phyloP scores from a whole-genome alignment of 2,329 filamentous ascomycete genomes.

The Colletotrichum liriopes region DNA sequence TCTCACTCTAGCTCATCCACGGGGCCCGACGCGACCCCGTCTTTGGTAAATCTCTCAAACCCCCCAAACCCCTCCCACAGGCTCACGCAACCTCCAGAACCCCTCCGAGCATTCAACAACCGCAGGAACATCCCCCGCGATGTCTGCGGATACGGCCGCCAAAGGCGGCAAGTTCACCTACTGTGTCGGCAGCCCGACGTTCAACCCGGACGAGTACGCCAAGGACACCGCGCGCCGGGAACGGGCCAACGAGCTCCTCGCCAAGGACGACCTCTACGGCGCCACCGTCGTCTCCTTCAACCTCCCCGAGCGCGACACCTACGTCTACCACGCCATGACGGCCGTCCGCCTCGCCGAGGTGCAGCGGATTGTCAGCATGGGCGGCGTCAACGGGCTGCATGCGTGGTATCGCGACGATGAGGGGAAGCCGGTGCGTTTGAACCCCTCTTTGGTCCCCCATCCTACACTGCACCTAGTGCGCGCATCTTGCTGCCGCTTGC shows the following conservation, averaged over 20 bases:
- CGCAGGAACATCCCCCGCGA: neutral
- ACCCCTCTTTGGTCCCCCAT: neutral
- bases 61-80: neutral
- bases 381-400: constrained; percentile 63
- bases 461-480: too few relatives aligned
- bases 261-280: constrained; percentile 58
- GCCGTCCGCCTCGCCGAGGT: constrained; percentile 65
- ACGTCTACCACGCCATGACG: constrained; percentile 67
- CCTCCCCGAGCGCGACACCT: constrained; percentile 61
- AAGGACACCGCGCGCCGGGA: constrained; percentile 57
- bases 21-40: neutral
- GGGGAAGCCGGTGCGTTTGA: constrained; percentile 50
- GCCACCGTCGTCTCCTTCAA: constrained; percentile 62
- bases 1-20: neutral
- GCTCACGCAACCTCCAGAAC: neutral
- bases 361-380: constrained; percentile 62
- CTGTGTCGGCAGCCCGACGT: constrained; percentile 62
- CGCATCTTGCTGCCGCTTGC: neutral
- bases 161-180: constrained; percentile 49
- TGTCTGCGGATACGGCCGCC: constrained; percentile 13
- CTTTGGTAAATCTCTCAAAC: neutral
- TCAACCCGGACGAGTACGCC: constrained; percentile 60
- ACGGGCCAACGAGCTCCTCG: constrained; percentile 56
- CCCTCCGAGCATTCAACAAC: too few relatives aligned
- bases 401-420: constrained; percentile 63